phyloP scores from a whole-genome alignment of 2,329 filamentous ascomycete genomes.

The Monosporascus sp. region DNA sequence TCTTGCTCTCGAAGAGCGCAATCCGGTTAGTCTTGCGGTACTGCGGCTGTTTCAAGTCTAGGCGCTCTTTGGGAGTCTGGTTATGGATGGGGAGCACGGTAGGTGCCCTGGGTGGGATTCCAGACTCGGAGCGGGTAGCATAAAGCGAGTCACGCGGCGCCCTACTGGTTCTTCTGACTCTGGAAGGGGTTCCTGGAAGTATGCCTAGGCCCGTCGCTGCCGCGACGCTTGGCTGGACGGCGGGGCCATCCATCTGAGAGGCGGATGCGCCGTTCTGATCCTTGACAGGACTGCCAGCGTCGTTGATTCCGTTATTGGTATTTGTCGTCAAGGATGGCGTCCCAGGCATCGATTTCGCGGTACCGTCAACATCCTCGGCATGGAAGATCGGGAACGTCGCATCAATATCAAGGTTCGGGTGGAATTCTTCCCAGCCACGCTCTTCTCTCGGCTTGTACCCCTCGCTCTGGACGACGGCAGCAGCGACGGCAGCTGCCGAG shows the following conservation, averaged over 20 bases:
- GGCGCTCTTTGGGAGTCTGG: conserved; percentile 72
- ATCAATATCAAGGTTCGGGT: conserved; percentile 90
- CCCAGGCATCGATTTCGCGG: conserved; percentile 42
- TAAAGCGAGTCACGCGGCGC: conserved; percentile 51
- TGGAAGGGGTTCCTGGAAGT: conserved; percentile 32
- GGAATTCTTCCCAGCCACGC: conserved; percentile 95
- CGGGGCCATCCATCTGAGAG: conserved; percentile 36
- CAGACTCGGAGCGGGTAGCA: conserved; percentile 41
- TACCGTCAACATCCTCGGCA: conserved; percentile 80
- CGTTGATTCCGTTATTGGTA: conserved; percentile 29
- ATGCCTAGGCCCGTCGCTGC: conserved; percentile 17
- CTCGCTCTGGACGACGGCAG: conserved; percentile 83
- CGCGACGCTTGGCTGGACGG: conserved; percentile 29
- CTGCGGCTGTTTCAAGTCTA: conserved; percentile 71
- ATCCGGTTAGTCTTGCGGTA: conserved; percentile 78
- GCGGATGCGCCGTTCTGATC: conserved; percentile 38
- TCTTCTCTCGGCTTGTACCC: conserved; percentile 97
- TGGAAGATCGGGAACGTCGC: conserved; percentile 71
- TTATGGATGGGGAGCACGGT: conserved; percentile 72
- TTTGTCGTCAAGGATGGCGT: conserved; percentile 18
- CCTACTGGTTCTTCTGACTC: conserved; percentile 36
- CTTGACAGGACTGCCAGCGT: conserved; percentile 40
- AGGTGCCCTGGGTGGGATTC: conserved; percentile 47
- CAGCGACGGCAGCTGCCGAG: conserved; percentile 83
- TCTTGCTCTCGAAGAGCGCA: conserved; percentile 75